Percentiles rank a stretch among this genome's conserved stretches.
Conservation (phyloP, 2,329 filamentous ascomycete species). For the Phialophora expanda region DNA sequence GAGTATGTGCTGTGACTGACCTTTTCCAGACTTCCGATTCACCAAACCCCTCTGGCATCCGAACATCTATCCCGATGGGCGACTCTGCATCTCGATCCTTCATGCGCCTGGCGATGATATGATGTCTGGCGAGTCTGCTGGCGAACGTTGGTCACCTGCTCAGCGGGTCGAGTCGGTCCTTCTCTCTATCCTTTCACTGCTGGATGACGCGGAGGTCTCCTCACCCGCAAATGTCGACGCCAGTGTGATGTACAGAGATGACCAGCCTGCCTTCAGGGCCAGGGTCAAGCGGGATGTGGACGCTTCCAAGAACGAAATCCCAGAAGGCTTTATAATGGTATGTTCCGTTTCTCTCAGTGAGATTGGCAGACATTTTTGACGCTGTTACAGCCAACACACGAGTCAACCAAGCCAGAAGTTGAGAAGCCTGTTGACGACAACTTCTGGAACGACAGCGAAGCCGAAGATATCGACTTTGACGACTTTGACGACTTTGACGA, state of each 20-base stretch:
- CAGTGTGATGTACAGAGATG: conserved; percentile 79
- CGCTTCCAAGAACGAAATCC: conserved; percentile 77
- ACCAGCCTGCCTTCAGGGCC: conserved; percentile 70
- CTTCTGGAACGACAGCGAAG: conserved; percentile 80
- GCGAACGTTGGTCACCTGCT: conserved; percentile 91
- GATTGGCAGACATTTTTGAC: not conserved
- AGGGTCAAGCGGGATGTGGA: conserved; percentile 73
- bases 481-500: conserved; percentile 62
- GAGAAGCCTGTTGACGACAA: conserved; percentile 71
- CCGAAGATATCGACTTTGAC: conserved; percentile 60
- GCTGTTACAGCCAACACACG: conserved; percentile 63
- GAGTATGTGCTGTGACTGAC: conserved; percentile 20
- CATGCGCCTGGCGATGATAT: conserved; percentile 90
- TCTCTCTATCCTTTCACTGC: conserved; percentile 85
- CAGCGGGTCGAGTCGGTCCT: conserved; percentile 95
- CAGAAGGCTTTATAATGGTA: conserved; percentile 73
- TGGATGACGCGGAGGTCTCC: conserved; percentile 92
- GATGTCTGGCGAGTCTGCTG: conserved; percentile 86
- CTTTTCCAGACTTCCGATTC: conserved; percentile 75
- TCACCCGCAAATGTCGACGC: conserved; percentile 96
- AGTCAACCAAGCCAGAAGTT: conserved; percentile 60
- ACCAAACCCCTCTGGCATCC: conserved; percentile 81
- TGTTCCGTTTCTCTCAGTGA: not conserved
- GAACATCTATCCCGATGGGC: conserved; percentile 90
- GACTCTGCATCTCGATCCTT: conserved; percentile 94